Conservation (phyloP, 2,329 filamentous ascomycete species). For the Onygena corvina region DNA sequence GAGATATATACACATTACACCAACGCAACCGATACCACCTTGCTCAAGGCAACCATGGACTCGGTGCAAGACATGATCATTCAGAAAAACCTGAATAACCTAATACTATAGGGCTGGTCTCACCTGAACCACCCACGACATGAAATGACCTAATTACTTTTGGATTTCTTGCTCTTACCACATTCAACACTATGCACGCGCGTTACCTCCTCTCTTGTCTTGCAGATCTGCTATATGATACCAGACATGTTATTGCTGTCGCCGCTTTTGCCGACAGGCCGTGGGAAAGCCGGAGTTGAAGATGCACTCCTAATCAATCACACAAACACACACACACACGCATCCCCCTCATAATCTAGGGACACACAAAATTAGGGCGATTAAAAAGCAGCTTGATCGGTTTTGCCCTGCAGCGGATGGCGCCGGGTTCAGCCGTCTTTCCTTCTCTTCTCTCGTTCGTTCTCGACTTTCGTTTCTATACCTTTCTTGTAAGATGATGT, state of each 20-base stretch:
- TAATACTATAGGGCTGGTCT: constrained; percentile 50
- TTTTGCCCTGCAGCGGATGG: background rate
- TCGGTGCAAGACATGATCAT: constrained; percentile 83
- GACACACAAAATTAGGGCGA: background rate
- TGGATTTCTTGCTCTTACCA: background rate
- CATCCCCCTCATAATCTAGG: too few relatives aligned
- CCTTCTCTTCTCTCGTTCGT: background rate
- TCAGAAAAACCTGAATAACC: constrained; percentile 66
- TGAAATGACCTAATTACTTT: background rate
- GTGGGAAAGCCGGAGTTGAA: background rate
- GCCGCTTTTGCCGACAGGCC: background rate
- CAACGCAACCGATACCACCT: constrained; percentile 54
- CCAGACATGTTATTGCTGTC: background rate
- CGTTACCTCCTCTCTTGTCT: background rate
- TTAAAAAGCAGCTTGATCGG: background rate
- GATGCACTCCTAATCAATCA: background rate
- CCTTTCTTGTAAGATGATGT: background rate
- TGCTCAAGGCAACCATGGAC: constrained; percentile 75
- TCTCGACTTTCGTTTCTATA: background rate
- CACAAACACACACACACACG: too few relatives aligned
- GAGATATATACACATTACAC: constrained; percentile 50
- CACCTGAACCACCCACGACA: constrained; percentile 7
- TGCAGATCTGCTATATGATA: background rate
- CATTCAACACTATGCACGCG: background rate
- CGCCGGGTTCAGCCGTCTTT: background rate